Evolutionary conservation across 2,329 filamentous ascomycete species (phyloP).

Genomic region (Fusarium brevicatenulatum): DNA sequence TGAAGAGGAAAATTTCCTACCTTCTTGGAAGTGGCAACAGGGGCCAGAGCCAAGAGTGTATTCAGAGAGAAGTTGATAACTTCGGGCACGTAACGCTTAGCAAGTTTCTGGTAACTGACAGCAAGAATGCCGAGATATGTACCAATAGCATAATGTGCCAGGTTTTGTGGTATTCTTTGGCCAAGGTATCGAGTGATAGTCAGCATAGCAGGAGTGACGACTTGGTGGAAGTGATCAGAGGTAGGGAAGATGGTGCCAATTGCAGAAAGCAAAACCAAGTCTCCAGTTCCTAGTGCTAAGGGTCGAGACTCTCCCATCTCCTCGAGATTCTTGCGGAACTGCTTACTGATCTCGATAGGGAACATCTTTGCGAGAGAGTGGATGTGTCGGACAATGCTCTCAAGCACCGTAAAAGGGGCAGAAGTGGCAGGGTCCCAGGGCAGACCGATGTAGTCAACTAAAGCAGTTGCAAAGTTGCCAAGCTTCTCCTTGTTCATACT

Average conservation of each 20-base stretch:
- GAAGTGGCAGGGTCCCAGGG: constrained; percentile 55
- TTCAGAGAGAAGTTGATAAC: constrained; percentile 84
- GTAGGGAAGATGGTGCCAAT: constrained; percentile 89
- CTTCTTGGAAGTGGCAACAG: constrained; percentile 57
- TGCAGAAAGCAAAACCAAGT: constrained; percentile 85
- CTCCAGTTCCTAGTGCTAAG: constrained; percentile 69
- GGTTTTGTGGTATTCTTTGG: constrained; percentile 73
- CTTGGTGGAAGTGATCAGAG: constrained; percentile 96
- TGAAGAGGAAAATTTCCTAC: constrained; percentile 71
- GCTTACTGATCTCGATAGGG: constrained; percentile 78
- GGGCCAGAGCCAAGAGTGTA: constrained; percentile 75
- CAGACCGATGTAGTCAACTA: constrained; percentile 71
- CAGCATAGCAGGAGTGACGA: constrained; percentile 89
- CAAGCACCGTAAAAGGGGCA: constrained; percentile 74
- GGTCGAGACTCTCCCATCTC: constrained; percentile 62
- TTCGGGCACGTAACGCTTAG: constrained; percentile 91
- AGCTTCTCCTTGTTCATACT: constrained; percentile 88
- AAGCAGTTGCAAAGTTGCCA: constrained; percentile 69
- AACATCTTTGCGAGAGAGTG: constrained; percentile 93
- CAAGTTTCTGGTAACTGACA: constrained; percentile 82
- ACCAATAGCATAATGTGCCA: constrained; percentile 77
- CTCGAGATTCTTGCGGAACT: constrained; percentile 78
- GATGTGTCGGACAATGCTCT: constrained; percentile 86
- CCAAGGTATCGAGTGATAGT: constrained; percentile 86
- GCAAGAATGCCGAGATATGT: constrained; percentile 82